Evolutionary conservation across 768 basidiomycete species (phyloP).

Genomic region (Tulasnella sp.): DNA sequence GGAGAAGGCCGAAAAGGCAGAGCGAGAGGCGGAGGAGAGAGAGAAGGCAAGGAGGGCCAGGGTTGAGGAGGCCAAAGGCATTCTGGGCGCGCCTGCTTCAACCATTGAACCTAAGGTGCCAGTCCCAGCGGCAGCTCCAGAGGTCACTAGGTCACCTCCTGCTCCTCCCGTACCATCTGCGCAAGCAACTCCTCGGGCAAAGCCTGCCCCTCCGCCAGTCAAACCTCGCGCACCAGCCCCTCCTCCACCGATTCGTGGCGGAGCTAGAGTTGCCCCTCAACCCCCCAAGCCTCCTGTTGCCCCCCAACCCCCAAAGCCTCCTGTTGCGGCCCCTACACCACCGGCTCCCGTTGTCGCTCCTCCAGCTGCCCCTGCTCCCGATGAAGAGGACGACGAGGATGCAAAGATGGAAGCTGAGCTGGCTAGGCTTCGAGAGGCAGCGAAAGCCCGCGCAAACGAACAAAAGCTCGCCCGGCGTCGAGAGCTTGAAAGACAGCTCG

Average conservation of each 20-base stretch:
- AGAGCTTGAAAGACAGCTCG: slow-evolving; percentile 61
- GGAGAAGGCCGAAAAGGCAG: slow-evolving; percentile 76
- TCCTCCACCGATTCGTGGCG: slow-evolving; percentile 51
- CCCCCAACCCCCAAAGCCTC: slow-evolving; percentile 49
- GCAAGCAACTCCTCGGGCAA: slow-evolving; percentile 40
- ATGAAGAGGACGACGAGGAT: slow-evolving; percentile 47
- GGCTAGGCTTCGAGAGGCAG: slow-evolving; percentile 41
- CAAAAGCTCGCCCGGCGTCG: slow-evolving; percentile 38
- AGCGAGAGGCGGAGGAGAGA: slow-evolving; percentile 78
- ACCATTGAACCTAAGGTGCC: slow-evolving; percentile 25
- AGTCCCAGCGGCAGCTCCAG: slow-evolving; percentile 29
- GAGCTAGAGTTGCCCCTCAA: slow-evolving; percentile 51
- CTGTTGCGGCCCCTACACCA: slow-evolving; percentile 50
- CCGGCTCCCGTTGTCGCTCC: slow-evolving; percentile 38
- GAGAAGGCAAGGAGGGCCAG: slow-evolving; percentile 72
- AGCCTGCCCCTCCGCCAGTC: slow-evolving; percentile 39
- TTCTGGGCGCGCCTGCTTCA: slow-evolving; percentile 1
- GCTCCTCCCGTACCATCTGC: slow-evolving; percentile 45
- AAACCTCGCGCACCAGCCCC: slow-evolving; percentile 40
- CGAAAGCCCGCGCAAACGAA: slow-evolving; percentile 65
- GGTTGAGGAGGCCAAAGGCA: slow-evolving; percentile 71
- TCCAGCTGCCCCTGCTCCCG: slow-evolving; percentile 40
- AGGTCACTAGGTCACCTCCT: slow-evolving; percentile 40
- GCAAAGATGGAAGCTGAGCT: slow-evolving; percentile 76
- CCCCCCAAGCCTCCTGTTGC: slow-evolving; percentile 49